These are phyloP conservation scores for Fistulinella staudtii DNA, from an alignment of 1,284 basidiomycete species.

Conservation along the genomic window DNA sequence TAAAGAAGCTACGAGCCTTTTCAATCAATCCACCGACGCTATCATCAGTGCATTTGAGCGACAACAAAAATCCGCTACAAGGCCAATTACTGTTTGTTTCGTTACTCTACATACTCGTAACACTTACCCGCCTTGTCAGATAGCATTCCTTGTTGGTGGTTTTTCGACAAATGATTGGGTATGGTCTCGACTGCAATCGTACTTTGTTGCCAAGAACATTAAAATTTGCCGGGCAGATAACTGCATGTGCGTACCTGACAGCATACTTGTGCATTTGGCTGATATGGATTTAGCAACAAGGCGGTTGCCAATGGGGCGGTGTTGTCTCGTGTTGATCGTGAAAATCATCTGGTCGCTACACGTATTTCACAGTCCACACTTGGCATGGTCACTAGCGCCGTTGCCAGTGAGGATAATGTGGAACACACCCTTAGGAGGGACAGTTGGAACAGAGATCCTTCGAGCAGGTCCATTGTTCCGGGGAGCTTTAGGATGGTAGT, in stretches of 20 bases:
- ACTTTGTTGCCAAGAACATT: slow-evolving; percentile 23
- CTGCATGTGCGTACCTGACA: slow-evolving; percentile 11
- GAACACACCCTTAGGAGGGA: too few species aligned
- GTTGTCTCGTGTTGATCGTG: slow-evolving; percentile 28
- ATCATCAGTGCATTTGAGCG: slow-evolving; percentile 29
- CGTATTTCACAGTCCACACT: too few species aligned
- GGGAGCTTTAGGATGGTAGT: too few species aligned
- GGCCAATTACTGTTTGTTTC: slow-evolving; percentile 27
- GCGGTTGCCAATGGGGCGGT: slow-evolving; percentile 51
- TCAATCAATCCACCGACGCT: slow-evolving; percentile 34
- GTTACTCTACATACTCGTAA: neutral
- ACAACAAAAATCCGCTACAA: slow-evolving; percentile 24
- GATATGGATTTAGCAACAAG: slow-evolving; percentile 39
- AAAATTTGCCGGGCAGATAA: slow-evolving; percentile 31
- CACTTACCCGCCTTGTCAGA: slow-evolving; percentile 2
- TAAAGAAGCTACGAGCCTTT: slow-evolving; percentile 43
- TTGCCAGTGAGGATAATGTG: too few species aligned
- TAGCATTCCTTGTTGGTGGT: slow-evolving; percentile 36
- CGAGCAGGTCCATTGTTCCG: too few species aligned
- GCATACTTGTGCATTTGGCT: neutral
- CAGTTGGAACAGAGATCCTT: too few species aligned
- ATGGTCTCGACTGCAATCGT: slow-evolving; percentile 31
- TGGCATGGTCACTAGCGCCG: too few species aligned
- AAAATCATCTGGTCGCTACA: neutral
- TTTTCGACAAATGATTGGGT: slow-evolving; percentile 45